A percentile compares a stretch with the other conserved stretches of the same genome.
These are phyloP conservation scores for Colletotrichum chlorophyti DNA, from an alignment of 2,329 filamentous ascomycete species.

Conservation along the genomic window DNA sequence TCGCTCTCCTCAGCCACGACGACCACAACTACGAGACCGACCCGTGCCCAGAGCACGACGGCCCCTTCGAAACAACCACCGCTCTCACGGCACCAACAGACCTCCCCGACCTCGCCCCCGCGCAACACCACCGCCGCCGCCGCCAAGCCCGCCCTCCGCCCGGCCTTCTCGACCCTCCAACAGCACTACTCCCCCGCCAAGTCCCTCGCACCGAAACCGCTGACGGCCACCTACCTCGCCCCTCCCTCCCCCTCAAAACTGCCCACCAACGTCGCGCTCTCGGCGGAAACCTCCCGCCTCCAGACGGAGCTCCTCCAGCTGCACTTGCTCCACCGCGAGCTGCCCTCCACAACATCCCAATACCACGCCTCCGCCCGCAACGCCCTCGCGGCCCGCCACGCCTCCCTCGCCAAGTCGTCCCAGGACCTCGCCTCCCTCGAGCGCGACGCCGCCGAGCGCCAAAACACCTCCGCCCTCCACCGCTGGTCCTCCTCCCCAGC, in stretches of 20 bases:
- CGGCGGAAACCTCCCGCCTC: conserved; percentile 62
- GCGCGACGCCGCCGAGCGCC: conserved; percentile 51
- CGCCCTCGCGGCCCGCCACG: conserved; percentile 55
- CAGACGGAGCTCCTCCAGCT: conserved; percentile 72
- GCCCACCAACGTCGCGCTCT: conserved; percentile 64
- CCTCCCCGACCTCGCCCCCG: conserved; percentile 8
- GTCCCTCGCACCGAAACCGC: conserved; percentile 64
- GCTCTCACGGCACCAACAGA: background rate
- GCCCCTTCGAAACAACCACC: background rate
- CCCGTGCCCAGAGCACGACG: conserved; percentile 28
- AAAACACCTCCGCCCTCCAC: conserved; percentile 59
- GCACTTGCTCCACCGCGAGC: conserved; percentile 67
- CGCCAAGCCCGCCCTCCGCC: conserved; percentile 50
- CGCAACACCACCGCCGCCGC: conserved; percentile 21
- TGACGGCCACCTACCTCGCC: conserved; percentile 63
- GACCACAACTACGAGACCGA: conserved; percentile 24
- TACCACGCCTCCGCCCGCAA: conserved; percentile 65
- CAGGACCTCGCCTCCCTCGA: conserved; percentile 45
- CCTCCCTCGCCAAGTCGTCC: conserved; percentile 41
- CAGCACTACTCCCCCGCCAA: conserved; percentile 74
- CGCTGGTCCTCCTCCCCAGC: conserved; percentile 50
- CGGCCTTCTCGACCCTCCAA: conserved; percentile 67
- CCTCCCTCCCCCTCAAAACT: conserved; percentile 68
- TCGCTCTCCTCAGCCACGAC: conserved; percentile 2
- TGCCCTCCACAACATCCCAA: conserved; percentile 47